Conservation (phyloP, 73 alveolate species). For the Paramecium sonneborni region DNA sequence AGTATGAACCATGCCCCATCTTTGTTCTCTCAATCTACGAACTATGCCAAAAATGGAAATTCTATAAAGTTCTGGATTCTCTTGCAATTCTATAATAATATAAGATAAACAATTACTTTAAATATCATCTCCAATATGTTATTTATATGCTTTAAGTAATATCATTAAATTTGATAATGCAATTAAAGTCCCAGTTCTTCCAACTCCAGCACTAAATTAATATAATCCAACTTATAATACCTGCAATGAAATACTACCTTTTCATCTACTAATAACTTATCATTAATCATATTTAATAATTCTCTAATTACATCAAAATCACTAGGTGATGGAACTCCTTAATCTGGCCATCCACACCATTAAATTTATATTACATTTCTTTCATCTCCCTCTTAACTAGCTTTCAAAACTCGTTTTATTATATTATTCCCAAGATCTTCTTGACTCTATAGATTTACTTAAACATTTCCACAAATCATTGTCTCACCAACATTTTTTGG, state of each 20-base stretch:
- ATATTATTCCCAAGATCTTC: slow-evolving; percentile 77
- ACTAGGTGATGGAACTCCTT: slow-evolving; percentile 85
- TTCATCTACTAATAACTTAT: slow-evolving; percentile 1
- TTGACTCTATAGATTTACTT: slow-evolving; percentile 67
- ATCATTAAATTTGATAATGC: slow-evolving; percentile 72
- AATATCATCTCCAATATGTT: background rate
- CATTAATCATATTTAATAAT: slow-evolving; percentile 34
- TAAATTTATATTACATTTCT: background rate
- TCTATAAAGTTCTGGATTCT: slow-evolving; percentile 74
- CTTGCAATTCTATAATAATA: background rate
- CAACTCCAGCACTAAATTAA: slow-evolving; percentile 92
- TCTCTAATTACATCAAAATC: slow-evolving; percentile 67
- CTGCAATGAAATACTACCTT: slow-evolving; percentile 93
- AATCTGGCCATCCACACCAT: slow-evolving; percentile 94
- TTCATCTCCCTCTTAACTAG: slow-evolving; percentile 13
- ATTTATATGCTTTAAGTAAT: slow-evolving; percentile 16
- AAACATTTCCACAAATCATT: slow-evolving; percentile 59
- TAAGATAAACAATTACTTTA: background rate
- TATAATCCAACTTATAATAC: background rate
- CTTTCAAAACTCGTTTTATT: slow-evolving; percentile 72
- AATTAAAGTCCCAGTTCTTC: slow-evolving; percentile 96
- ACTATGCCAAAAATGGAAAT: slow-evolving; percentile 89
- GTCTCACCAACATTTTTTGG: slow-evolving; percentile 73
- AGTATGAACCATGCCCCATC: slow-evolving; percentile 93
- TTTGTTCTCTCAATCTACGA: slow-evolving; percentile 94